These are phyloP conservation scores for Closterium sp. DNA, from an alignment of 139 green algal species.

Conservation along the genomic window DNA sequence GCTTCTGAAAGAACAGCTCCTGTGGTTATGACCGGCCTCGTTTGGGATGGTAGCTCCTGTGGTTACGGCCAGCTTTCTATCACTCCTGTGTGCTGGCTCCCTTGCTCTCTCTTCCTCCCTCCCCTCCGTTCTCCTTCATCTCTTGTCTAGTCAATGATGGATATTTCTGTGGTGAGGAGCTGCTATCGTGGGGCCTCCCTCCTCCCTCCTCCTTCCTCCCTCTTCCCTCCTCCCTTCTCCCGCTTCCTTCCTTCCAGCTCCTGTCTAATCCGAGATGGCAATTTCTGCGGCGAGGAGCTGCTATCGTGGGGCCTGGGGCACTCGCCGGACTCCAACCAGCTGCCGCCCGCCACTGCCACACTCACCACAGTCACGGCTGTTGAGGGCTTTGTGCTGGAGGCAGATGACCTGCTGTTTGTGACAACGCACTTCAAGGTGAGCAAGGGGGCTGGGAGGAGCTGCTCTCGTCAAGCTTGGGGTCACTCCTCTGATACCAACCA, in stretches of 20 bases:
- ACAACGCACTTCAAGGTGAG: slow-evolving; percentile 9
- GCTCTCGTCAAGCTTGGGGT: not conserved
- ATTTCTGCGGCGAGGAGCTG: slow-evolving; percentile 26
- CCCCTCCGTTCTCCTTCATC: too few relatives aligned
- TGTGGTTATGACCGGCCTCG: too few relatives aligned
- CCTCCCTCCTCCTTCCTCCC: not conserved
- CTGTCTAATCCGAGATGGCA: not conserved
- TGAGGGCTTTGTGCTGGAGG: slow-evolving; percentile 24
- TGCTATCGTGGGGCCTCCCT: slow-evolving; percentile 13
- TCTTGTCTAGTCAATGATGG: not conserved
- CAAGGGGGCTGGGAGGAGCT: slow-evolving; percentile 16
- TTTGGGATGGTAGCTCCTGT: too few relatives aligned
- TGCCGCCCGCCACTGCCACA: not conserved
- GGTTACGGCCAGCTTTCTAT: too few relatives aligned
- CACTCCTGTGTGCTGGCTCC: too few relatives aligned
- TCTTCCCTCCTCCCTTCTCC: too few relatives aligned
- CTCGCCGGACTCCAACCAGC: not conserved
- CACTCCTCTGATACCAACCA: too few relatives aligned
- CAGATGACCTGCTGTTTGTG: slow-evolving; percentile 13
- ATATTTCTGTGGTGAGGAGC: slow-evolving; percentile 8
- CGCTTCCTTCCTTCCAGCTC: not conserved
- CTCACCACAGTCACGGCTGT: slow-evolving; percentile 8
- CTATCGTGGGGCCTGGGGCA: slow-evolving; percentile 10
- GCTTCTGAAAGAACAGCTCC: too few relatives aligned
- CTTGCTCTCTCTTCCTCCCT: too few relatives aligned